phyloP scores from a whole-genome alignment of 345 rosid species.

The Heritiera fomes region DNA sequence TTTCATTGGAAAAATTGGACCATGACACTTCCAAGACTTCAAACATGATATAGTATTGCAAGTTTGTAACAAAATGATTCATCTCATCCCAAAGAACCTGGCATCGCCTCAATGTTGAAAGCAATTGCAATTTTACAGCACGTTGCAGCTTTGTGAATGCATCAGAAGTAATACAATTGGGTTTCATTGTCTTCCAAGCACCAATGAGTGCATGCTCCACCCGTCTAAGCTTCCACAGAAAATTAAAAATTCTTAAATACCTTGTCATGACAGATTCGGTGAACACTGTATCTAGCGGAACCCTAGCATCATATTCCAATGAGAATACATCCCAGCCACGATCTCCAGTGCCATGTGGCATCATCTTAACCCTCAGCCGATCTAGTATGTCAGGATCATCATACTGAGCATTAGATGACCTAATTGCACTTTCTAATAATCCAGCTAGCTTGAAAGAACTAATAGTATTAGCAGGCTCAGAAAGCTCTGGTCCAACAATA shows the following conservation, averaged over 20 bases:
- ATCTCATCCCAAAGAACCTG: conserved; percentile 97
- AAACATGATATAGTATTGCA: conserved; percentile 62
- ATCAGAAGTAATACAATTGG: conserved; percentile 84
- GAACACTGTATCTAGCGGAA: conserved; percentile 88
- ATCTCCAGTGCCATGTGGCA: conserved; percentile 91
- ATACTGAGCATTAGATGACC: conserved; percentile 97
- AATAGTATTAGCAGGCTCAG: conserved; percentile 95
- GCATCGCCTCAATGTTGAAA: conserved; percentile 82
- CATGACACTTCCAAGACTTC: conserved; percentile 78
- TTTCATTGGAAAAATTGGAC: conserved; percentile 85
- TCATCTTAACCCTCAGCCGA: conserved; percentile 88
- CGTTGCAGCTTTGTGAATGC: conserved; percentile 72
- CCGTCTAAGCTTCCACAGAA: conserved; percentile 93
- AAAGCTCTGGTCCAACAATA: conserved; percentile 82
- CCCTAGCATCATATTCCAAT: conserved; percentile 90
- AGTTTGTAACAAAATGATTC: conserved; percentile 95
- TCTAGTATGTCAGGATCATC: conserved; percentile 89
- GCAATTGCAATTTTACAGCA: conserved; percentile 72
- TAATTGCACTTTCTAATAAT: conserved; percentile 84
- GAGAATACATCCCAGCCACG: conserved; percentile 99
- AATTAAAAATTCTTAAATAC: conserved; percentile 86
- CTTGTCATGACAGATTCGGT: conserved; percentile 84
- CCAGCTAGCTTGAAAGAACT: conserved; percentile 97
- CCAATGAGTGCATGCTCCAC: conserved; percentile 98
- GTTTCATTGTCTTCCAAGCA: conserved; percentile 99